Base-by-base conservation (phyloP, 768 basidiomycete species). In the Mycena rosella region DNA sequence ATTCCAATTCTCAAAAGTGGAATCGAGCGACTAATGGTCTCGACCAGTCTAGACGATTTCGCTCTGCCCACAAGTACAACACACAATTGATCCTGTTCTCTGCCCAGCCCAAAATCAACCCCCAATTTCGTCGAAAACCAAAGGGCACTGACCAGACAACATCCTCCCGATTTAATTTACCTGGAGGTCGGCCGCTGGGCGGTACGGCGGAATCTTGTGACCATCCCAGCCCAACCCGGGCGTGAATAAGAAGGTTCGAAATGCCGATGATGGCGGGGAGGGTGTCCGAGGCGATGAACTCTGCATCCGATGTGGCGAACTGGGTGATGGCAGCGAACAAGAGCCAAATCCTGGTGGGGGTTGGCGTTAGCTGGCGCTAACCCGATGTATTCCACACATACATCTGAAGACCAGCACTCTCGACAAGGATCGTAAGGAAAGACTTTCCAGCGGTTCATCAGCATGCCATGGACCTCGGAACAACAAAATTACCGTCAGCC, bases 381-480 rank as follows among this genome's bases (percentile, higher is more conserved):
- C 10, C 9, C 14, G 15, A 17, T 11, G n/a, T 20, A 5, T 2
- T 29, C 17, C 1, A 49, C 8, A 34, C 53, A 15, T 54, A 57
- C 63, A 45, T 51, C 22, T 64, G 63, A 26, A 64, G 63, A 8
- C 54, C 63, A 5, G 63, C 63, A 24, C 63, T 64, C 42, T 64
- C 63, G 4, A 64, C 48, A 15, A 57, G 17, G 17, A 64, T 64
- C 8, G 47, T 7, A 24, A 64, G 63, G 63, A 64, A 64, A 9
- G 34, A 57, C 55, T 64, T 48, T 22, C 9, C 5, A 18, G 17
- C 17, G 14, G 38, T 29, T 57, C 13, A n/a, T 20, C 24, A 15
- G 8, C 18, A n/a, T 24, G n/a, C 7, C 22, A 24, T 20, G 1
- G 4, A 5, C 22, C 11, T 22, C 5, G 11, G 22, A 9, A 14